Base-by-base conservation (phyloP, 352 stramenopile species). In the Globisporangium nunn region DNA sequence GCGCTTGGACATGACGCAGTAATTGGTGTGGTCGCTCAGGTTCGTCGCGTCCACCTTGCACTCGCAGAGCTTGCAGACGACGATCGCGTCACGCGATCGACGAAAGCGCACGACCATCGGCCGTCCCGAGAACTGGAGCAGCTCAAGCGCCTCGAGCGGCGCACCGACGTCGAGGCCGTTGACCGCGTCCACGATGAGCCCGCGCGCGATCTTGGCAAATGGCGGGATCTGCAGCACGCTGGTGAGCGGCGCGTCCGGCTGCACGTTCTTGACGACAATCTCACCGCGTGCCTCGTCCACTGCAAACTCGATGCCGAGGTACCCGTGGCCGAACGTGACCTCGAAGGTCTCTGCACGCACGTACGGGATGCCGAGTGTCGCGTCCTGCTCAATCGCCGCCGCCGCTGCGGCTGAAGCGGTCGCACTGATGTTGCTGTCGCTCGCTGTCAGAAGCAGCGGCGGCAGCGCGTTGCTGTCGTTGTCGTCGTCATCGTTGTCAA, bases 31-130 rank as follows among this genome's bases (percentile, higher is more conserved):
- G 31, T 89, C 81, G 23, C 89, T 72, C 56, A 94, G 59, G 14
- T 56, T 68, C 33, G 59, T 74, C 4, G 78, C 77, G 28, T 93
- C 79, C 17, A 94, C 74, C 56, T 75, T 78, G 37, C 69, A 82
- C 61, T 94, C 85, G 45, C 85, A 94, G 12, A 94, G 69, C 55
- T 91, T 91, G 59, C 85, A 94, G 30, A 94, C 72, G 8, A 89
- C 77, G 41, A 68, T 64, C 1, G 67, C 70, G 37, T 68, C 68
- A 14, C 66, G 68, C 10, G 61, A 70, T 23, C 66, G 71, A 29
- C 67, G 71, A 46, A 94, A 94, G 15, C 68, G 81, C 28, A 94
- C 66, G 0, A 64, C 72, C 46, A 92, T 72, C 2, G 84, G 84
- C n/a, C 82, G 74, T 41, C 54, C 60, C 12, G 75, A 71, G 47